Evolutionary conservation across 2,329 filamentous ascomycete genomes (phyloP), one percentile per base, ranked within the genome.

Genomic region (Colletotrichum sp.): DNA sequence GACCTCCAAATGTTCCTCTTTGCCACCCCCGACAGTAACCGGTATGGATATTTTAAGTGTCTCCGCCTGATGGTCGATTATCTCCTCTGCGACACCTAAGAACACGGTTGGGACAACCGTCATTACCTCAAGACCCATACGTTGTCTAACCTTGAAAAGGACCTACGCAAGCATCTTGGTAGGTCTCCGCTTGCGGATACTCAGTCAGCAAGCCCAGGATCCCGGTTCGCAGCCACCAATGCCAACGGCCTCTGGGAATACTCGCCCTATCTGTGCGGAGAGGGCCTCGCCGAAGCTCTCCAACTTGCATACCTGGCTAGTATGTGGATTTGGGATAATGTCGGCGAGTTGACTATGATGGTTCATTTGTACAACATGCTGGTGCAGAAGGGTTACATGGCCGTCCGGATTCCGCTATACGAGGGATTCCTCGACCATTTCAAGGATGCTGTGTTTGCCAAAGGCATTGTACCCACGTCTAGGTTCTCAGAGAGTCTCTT

Each of bases 341-440:
- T 82, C 82, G 0, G 39, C 39, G 87, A 89, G 64, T 81, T 85
- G 2, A 79, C 84, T 0, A 77, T 85, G 30, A 55, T 86, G 6
- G 72, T 89, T 2, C 88, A 89, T 73, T 79, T 89, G 8, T 84
- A 89, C 80, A 88, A 89, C 78, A 87, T 89, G 84, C 82, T 89
- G 2, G 82, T 87, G 0, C 77, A 85, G 66, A 85, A 83, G 68
- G 84, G 84, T 1, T 84, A 85, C 55, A 81, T 89, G n/a, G 6
- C 19, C n/a, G 16, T 28, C 61, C 30, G 9, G 22, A 64, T 48
- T 48, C 39, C 39, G 9, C 39, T 64, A 15, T 64, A 64, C 22
- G 28, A 15, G 25, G 2, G 27, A 6, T 13, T 64, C 30, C n/a
- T n/a, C 13, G 13, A 22, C n/a, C 16, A 32, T 28, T 64, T 64